Conservation (phyloP, 164 flowering plant species). For the Pachysandra terminalis region DNA sequence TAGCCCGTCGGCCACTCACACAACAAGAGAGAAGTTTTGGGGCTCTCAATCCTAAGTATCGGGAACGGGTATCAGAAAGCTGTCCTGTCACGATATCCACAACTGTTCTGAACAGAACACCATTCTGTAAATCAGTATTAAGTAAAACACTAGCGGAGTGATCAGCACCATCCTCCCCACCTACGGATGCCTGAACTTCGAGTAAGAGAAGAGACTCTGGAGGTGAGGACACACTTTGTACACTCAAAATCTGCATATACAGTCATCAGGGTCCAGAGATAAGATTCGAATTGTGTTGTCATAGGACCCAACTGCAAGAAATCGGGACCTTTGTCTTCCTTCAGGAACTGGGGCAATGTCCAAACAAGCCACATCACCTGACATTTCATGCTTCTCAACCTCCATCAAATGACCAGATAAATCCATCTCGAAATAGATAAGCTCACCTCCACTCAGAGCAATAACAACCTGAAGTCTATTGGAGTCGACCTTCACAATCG, state of each 20-base stretch:
- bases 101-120: conserved; percentile 89
- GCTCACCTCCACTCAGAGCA: conserved; percentile 97
- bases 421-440: conserved; percentile 96
- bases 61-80: conserved; percentile 94
- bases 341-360: conserved; percentile 99
- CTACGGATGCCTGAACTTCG: conserved; percentile 91
- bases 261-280: conserved; percentile 96
- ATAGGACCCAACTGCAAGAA: conserved; percentile 97
- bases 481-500: conserved; percentile 94
- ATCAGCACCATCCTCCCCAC: conserved; percentile 99
- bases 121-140: conserved; percentile 92
- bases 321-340: conserved; percentile 96
- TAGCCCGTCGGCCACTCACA: conserved; percentile 88
- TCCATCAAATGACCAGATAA: conserved; percentile 94
- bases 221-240: conserved; percentile 91
- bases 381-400: conserved; percentile 96
- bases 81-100: conserved; percentile 99
- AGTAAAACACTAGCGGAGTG: conserved; percentile 97
- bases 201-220: conserved; percentile 99
- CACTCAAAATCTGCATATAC: conserved; percentile 89
- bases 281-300: conserved; percentile 90
- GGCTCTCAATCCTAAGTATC: conserved; percentile 87
- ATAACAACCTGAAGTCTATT: conserved; percentile 96
- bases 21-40: conserved; percentile 84
- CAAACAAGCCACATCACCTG: conserved; percentile 95